Evolutionary conservation across 2,329 filamentous ascomycete species (phyloP), one percentile per base, ranked within the genome.

Genomic region (Cryphonectria naterciae): DNA sequence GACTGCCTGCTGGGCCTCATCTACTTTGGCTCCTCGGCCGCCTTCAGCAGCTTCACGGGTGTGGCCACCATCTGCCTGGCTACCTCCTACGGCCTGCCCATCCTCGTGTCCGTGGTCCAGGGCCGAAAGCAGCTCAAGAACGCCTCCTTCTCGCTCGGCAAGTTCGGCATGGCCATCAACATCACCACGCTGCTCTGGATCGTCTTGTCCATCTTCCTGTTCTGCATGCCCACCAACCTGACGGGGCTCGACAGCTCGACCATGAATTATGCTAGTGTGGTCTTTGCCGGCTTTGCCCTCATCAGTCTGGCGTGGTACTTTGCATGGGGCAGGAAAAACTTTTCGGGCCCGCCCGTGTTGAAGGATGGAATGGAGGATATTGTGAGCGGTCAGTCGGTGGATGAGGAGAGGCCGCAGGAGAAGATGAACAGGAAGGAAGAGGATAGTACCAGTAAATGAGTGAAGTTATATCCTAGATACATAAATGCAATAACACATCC

Each of bases 31-130:
- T 92, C 90, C 1, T 87, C 88, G 0, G 91, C 92, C 0, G 93
- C 93, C 0, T 95, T 95, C 83, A 92, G 91, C 83, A 91, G 89
- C 13, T 94, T 95, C 80, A 94, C 92, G 0, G 92, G 92, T 39
- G 92, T 94, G 0, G 92, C 92, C 1, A 94, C 92, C 5, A 94
- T 95, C 77, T 94, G 92, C 74, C 86, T 95, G 0, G 91, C 89
- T 0, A 89, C 90, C 4, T 93, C 91, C 0, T 95, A 95, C 78
- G 92, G 90, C 19, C 85, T 94, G 22, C 93, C 93, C 0, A 93
- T 95, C 68, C 81, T 94, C 15, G 90, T 95, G 70, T 91, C 86
- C 15, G 81, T 95, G 3, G 75, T 94, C 1, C 87, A 91, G 22
- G 86, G 89, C 13, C 87, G 93, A n/a, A 84, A 87, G 67, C 85